Evolutionary conservation across 2,329 filamentous ascomycete genomes (phyloP).

Genomic region (Lojkania enalia): DNA sequence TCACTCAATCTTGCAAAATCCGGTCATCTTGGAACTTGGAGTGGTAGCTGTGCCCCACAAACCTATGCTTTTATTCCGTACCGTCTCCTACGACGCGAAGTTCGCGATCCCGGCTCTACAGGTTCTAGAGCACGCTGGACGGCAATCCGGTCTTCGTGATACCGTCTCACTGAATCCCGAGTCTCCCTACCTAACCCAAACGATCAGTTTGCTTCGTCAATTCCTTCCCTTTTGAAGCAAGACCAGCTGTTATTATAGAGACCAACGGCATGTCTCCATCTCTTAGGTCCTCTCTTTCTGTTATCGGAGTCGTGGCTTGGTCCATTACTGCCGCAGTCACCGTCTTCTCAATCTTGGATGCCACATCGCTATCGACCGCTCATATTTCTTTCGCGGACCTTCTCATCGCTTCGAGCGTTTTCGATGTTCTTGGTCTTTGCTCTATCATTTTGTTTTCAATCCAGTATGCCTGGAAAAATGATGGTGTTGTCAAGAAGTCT

Average conservation of each 20-base stretch:
- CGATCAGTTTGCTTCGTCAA: too few relatives aligned
- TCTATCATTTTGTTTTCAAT: constrained; percentile 33
- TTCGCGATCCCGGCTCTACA: too few relatives aligned
- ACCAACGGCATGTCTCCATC: constrained; percentile 25
- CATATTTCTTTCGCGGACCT: constrained; percentile 29
- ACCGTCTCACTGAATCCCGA: too few relatives aligned
- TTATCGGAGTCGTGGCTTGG: constrained; percentile 38
- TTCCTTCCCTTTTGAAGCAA: constrained; percentile 3
- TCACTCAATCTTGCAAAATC: constrained; percentile 10
- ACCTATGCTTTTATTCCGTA: constrained; percentile 3
- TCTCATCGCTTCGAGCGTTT: constrained; percentile 35
- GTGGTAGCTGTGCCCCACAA: constrained; percentile 13
- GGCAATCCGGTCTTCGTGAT: too few relatives aligned
- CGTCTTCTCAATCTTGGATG: constrained; percentile 42
- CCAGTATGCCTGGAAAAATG: constrained; percentile 35
- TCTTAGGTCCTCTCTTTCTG: constrained; percentile 35
- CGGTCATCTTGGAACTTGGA: constrained; percentile 12
- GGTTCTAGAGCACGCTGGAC: too few relatives aligned
- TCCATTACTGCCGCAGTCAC: constrained; percentile 41
- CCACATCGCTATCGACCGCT: constrained; percentile 34
- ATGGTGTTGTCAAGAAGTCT: constrained; percentile 25
- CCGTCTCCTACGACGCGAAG: too few relatives aligned
- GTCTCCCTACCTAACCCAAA: too few relatives aligned
- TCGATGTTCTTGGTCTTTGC: constrained; percentile 35
- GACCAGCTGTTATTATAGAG: constrained; percentile 14